Evolutionary conservation across 1,284 basidiomycete species (phyloP).

Genomic region (Inonotus obliquus): DNA sequence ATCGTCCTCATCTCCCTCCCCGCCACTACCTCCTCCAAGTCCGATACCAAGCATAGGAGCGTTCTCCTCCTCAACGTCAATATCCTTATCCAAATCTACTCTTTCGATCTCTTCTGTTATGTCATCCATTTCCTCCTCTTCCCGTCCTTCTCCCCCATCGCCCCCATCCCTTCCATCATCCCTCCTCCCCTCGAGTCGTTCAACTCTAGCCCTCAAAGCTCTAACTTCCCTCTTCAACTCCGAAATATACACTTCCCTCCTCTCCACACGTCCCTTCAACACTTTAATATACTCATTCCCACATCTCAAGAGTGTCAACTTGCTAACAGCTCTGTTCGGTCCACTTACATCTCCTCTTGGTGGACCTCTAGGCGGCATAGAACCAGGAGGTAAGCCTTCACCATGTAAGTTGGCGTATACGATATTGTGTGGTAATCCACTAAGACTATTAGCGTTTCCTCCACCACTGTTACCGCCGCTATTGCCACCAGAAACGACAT

Average conservation of each 20-base stretch:
- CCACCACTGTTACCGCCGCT: no score
- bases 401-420: slow-evolving; percentile 24
- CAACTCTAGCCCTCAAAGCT: slow-evolving; percentile 46
- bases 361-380: slow-evolving; percentile 80
- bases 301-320: slow-evolving; percentile 87
- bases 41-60: slow-evolving; percentile 15
- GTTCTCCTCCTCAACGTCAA: slow-evolving; percentile 37
- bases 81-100: slow-evolving; percentile 38
- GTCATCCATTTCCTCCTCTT: slow-evolving; percentile 11
- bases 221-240: slow-evolving; percentile 65
- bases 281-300: slow-evolving; percentile 84
- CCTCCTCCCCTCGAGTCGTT: slow-evolving; percentile 32
- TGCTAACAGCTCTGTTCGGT: slow-evolving; percentile 93
- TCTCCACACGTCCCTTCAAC: slow-evolving; percentile 73
- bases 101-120: slow-evolving; percentile 23
- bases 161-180: slow-evolving; percentile 25
- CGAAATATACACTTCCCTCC: slow-evolving; percentile 80
- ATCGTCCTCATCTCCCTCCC: slow-evolving; percentile 14
- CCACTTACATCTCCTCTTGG: slow-evolving; percentile 83
- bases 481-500: no score
- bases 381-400: slow-evolving; percentile 75
- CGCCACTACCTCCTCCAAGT: neutral
- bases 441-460: no score
- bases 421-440: no score
- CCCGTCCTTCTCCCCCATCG: neutral